A percentile compares a stretch with the other conserved stretches of the same genome.
Evolutionary conservation across 2,329 filamentous ascomycete genomes (phyloP).

Genomic region (Ascochyta rabiei): DNA sequence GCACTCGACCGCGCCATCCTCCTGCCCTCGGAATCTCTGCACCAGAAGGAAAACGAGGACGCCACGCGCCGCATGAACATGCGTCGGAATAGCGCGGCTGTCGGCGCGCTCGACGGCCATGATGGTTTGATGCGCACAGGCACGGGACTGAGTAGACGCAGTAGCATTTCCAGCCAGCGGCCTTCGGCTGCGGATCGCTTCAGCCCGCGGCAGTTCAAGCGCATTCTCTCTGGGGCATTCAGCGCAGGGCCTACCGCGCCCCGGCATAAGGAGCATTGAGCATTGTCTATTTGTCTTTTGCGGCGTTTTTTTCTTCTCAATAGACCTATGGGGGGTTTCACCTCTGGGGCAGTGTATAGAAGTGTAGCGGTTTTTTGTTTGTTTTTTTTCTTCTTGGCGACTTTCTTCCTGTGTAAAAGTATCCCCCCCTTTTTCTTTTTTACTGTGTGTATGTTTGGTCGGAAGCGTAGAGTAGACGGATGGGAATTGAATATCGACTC

Average conservation of each 20-base stretch:
- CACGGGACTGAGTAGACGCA: constrained; percentile 27
- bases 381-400: not conserved
- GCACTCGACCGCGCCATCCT: constrained; percentile 73
- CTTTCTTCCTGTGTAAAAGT: not conserved
- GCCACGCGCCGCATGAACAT: constrained; percentile 50
- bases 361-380: too few species aligned
- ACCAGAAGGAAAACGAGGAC: constrained; percentile 64
- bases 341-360: not conserved
- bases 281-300: not conserved
- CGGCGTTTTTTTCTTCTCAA: too few species aligned
- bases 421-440: too few species aligned
- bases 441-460: not conserved
- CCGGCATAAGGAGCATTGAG: constrained; percentile 10
- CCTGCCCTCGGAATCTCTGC: constrained; percentile 68
- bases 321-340: too few species aligned
- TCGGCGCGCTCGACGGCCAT: constrained; percentile 11
- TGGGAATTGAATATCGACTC: too few species aligned
- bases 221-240: constrained; percentile 31
- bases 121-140: constrained; percentile 25
- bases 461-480: too few species aligned
- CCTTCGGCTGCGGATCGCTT: constrained; percentile 17
- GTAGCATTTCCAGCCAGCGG: constrained; percentile 20
- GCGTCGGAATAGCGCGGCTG: constrained; percentile 32
- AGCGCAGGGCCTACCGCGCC: constrained; percentile 27
- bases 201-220: constrained; percentile 25